Percentiles rank a stretch among this genome's conserved stretches.
phyloP scores from a whole-genome alignment of 495 filamentous ascomycete species.

The Trichocladium antarcticum region DNA sequence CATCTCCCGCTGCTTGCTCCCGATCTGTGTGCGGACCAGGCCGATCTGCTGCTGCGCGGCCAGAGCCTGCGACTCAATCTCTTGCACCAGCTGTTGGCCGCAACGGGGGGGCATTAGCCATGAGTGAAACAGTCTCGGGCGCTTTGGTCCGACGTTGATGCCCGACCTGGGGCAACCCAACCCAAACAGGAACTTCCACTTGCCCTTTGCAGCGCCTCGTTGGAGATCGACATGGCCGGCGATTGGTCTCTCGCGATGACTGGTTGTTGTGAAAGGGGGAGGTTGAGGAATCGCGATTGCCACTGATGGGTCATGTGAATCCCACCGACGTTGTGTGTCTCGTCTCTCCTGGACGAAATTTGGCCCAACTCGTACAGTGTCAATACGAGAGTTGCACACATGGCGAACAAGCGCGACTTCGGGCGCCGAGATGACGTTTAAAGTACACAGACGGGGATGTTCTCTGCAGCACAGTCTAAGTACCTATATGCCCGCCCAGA shows the following conservation, averaged over 20 bases:
- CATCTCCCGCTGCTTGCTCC: constrained; percentile 75
- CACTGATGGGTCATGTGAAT: background rate
- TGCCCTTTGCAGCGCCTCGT: constrained; percentile 92
- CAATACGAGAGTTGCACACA: background rate
- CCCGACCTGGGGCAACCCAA: background rate
- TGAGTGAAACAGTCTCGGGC: background rate
- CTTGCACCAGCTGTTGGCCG: constrained; percentile 65
- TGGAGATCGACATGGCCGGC: constrained; percentile 78
- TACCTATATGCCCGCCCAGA: no score
- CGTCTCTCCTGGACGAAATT: no score
- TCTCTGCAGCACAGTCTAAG: no score
- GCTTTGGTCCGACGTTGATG: background rate
- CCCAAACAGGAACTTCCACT: constrained; percentile 5
- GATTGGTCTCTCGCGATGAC: background rate
- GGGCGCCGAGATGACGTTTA: no score
- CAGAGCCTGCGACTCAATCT: constrained; percentile 82
- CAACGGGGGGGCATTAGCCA: background rate
- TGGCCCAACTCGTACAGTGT: constrained; percentile 1
- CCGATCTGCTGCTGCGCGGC: constrained; percentile 85
- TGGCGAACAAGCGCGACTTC: background rate
- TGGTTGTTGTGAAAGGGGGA: background rate
- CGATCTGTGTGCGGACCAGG: constrained; percentile 74
- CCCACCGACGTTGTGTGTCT: no score
- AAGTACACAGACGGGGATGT: no score
- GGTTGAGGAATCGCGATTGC: background rate